Base-by-base conservation (phyloP, 208 protist genomes). In the Zelonia costaricensis region DNA sequence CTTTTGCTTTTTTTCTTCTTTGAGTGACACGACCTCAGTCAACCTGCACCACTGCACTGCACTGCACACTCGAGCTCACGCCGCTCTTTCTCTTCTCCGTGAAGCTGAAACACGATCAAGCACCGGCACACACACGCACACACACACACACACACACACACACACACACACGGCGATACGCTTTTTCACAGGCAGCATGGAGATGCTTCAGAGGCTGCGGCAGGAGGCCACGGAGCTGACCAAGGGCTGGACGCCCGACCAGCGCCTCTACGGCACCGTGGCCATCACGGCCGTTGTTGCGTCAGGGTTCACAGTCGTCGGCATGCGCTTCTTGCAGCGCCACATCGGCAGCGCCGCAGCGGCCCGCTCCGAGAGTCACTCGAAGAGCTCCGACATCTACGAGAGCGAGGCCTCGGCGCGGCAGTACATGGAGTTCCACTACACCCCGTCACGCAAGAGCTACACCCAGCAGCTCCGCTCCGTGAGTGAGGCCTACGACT, bases 391-490 rank as follows among this genome's bases (percentile, higher is more conserved):
- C 8, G 67, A 74, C 12, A 69, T 94, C 10, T 94, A 94, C 72
- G 80, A 90, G 53, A 82, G 63, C 43, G 77, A 87, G 22, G 63
- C 42, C 4, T 68, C 65, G n/a, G 76, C 71, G 10, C 75, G 76
- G 20, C 83, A 94, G 74, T 92, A 92, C 65, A 81, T 92, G 73
- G 80, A 92, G 79, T 91, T 94, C 56, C 86, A 94, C 73, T 92
- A 79, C 76, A 88, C 83, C 5, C 78, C 83, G 2, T 76, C 75
- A 1, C 43, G 54, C 1, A 67, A 76, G 31, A 84, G 71, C 65
- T 91, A 79, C 76, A 65, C 62, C 13, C 77, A 82, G 39, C 36
- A 42, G 0, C 44, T 84, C 10, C 76, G 63, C 13, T 53, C 56
- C 12, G 54, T 89, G 39, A 65, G 25, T 18, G 82, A 87, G 48